Conservation (phyloP, 2,329 filamentous ascomycete genomes). For the Fusarium sp. region DNA sequence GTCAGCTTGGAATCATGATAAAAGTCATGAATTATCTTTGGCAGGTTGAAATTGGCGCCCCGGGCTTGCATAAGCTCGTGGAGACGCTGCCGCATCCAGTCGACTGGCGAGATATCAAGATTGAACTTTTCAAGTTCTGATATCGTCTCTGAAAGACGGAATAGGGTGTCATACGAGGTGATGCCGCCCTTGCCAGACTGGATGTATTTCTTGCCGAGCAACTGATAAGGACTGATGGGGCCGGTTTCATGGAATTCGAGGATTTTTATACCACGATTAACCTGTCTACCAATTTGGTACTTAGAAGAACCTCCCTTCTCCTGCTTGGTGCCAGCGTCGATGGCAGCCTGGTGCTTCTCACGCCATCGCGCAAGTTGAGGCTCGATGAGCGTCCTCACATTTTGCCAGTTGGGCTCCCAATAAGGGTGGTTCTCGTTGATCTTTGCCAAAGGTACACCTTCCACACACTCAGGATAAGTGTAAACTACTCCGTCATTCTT, state of each 20-base stretch:
- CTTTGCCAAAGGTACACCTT: conserved; percentile 64
- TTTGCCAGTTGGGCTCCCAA: conserved; percentile 66
- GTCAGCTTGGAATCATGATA: conserved; percentile 67
- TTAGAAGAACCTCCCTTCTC: conserved; percentile 56
- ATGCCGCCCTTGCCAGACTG: conserved; percentile 54
- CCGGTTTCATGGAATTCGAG: conserved; percentile 63
- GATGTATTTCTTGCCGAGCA: conserved; percentile 64
- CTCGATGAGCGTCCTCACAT: conserved; percentile 57
- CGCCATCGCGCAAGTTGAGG: conserved; percentile 60
- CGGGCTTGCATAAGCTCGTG: conserved; percentile 59
- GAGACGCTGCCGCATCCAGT: conserved; percentile 68
- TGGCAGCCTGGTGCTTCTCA: conserved; percentile 56
- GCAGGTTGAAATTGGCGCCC: conserved; percentile 62
- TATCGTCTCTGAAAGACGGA: conserved; percentile 64
- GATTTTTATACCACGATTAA: conserved; percentile 65
- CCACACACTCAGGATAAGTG: conserved; percentile 62
- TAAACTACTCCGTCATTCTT: conserved; percentile 62
- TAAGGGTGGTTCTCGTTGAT: conserved; percentile 63
- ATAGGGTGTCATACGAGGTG: conserved; percentile 67
- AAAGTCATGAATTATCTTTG: conserved; percentile 62
- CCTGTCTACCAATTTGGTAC: conserved; percentile 65
- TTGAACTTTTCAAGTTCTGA: conserved; percentile 65
- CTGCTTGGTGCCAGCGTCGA: conserved; percentile 48
- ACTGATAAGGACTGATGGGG: conserved; percentile 67
- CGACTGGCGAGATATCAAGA: conserved; percentile 62